A percentile compares a stretch with the other conserved stretches of the same genome.
These are phyloP conservation scores for Agapanthus africanus DNA, from an alignment of 106 monocot genomes.

Conservation along the genomic window DNA sequence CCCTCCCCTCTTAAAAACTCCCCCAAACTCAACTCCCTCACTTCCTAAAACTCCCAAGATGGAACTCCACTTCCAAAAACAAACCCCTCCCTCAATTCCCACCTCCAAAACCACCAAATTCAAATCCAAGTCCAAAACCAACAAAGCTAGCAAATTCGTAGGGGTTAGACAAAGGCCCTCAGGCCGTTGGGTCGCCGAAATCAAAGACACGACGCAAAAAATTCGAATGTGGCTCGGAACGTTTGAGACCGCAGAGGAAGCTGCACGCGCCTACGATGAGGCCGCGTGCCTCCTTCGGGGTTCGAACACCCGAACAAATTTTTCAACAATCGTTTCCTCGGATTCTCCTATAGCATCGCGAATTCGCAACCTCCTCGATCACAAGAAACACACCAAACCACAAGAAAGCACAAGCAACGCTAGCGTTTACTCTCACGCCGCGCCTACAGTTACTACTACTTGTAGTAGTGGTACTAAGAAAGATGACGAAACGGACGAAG, in stretches of 20 bases:
- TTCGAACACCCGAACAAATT: constrained; percentile 51
- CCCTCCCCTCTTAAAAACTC: no score
- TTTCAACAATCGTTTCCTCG: constrained; percentile 15
- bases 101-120: constrained; percentile 11
- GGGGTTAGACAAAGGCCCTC: constrained; percentile 61
- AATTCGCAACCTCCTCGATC: constrained; percentile 22
- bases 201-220: constrained; percentile 58
- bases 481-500: constrained; percentile 9
- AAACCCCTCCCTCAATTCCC: constrained; percentile 4
- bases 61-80: constrained; percentile 30
- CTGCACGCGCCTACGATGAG: constrained; percentile 52
- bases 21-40: constrained; percentile 12
- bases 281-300: constrained; percentile 65
- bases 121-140: constrained; percentile 11
- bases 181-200: constrained; percentile 73
- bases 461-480: neutral
- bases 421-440: neutral
- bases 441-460: neutral
- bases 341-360: constrained; percentile 21
- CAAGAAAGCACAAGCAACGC: neutral
- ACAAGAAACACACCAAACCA: constrained; percentile 12
- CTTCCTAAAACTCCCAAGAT: constrained; percentile 8
- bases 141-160: constrained; percentile 33
- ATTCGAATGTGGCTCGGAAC: constrained; percentile 78
- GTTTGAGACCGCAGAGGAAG: constrained; percentile 62